Base-by-base conservation (phyloP, 75 land plant genomes). In the Ceratopteris richardii region DNA sequence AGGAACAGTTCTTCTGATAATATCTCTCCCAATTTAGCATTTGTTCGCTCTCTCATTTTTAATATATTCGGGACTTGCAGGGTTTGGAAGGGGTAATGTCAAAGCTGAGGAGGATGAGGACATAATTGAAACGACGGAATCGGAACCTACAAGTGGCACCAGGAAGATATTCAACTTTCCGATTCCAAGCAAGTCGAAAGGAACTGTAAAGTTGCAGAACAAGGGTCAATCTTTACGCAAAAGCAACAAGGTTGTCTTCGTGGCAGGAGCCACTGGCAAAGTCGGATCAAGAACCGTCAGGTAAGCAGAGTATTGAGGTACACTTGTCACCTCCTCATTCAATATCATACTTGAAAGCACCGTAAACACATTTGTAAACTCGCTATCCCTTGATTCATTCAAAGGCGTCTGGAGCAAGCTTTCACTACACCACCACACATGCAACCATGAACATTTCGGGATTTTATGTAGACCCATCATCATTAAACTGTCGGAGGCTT, bases 241-340 rank as follows among this genome's bases (percentile, higher is more conserved):
- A 57, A 76, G 82, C 52, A 55, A 69, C n/a, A 72, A 76, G 62
- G 57, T 85, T 48, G 86, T 73, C 5, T 92, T 85, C 71, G 97
- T 92, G 51, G 97, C 97, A 48, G 97, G 97, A 63, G 95, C 95
- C 1, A 92, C 97, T 28, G 97, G 97, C 58, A 80, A 66, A 76
- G 97, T 92, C 42, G 97, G 97, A 43, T 88, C 90, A n/a, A 78
- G 97, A 31, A 73, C 81, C 55, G 86, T 92, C 25, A 92, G 88
- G 97, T 92, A 14, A 29, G 36, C 55, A 27, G 17, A 44, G 56
- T 20, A 20, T 55, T 12, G 40, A 61, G 20, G 18, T n/a, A 6
- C 24, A 16, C 6, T 6, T n/a, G 29, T 11, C 37, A 57, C 0
- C 22, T n/a, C n/a, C n/a, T n/a, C n/a, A n/a, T n/a, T n/a, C n/a